phyloP scores from a whole-genome alignment of 441 rosid species.

The Biscutella laevigata region DNA sequence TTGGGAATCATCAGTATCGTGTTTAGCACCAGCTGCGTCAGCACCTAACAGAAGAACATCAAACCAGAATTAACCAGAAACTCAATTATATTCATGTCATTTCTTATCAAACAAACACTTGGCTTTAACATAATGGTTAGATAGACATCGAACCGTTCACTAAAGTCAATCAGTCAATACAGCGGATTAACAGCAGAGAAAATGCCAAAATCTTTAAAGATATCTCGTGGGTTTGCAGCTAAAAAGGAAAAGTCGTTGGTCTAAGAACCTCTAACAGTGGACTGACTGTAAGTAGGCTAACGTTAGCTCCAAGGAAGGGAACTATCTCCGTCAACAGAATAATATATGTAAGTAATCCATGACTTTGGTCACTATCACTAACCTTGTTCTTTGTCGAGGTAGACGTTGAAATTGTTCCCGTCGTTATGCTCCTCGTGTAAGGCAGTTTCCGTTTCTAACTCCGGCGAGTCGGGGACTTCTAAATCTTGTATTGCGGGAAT shows the following conservation, averaged over 20 bases:
- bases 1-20: slow-evolving; percentile 10
- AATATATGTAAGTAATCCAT: neutral
- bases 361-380: neutral
- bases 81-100: neutral
- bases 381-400: slow-evolving; percentile 24
- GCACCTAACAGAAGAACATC: slow-evolving; percentile 34
- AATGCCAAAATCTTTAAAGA: neutral
- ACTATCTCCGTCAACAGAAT: too few relatives aligned
- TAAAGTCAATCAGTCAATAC: too few relatives aligned
- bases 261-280: slow-evolving; percentile 20
- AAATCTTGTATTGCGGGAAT: neutral
- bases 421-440: slow-evolving; percentile 14
- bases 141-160: neutral
- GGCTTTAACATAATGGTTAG: neutral
- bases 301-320: neutral
- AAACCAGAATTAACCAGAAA: slow-evolving; percentile 18
- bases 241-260: neutral
- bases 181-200: neutral
- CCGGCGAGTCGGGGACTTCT: slow-evolving; percentile 17
- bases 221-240: neutral
- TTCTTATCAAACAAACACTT: neutral
- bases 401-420: slow-evolving; percentile 15
- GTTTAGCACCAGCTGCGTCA: slow-evolving; percentile 24
- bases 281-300: slow-evolving; percentile 33
- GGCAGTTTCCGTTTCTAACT: neutral